These are phyloP conservation scores for Xerocomellus dryophilus DNA, from an alignment of 768 basidiomycete genomes.

Conservation along the genomic window DNA sequence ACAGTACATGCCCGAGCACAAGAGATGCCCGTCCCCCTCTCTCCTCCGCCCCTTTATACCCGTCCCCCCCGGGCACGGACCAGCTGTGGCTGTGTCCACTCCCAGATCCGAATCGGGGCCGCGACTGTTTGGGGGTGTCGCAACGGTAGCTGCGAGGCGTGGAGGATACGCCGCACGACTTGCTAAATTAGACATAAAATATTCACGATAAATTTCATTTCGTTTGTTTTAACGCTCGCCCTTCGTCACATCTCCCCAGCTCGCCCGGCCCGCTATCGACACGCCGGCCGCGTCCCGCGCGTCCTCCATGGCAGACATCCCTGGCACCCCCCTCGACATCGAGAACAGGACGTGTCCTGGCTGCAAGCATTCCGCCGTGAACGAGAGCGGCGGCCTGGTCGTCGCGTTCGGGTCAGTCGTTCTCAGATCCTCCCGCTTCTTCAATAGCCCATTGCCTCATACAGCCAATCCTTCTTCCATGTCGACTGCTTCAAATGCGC, in stretches of 20 bases:
- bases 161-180: too few relatives aligned
- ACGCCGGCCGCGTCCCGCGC: not conserved
- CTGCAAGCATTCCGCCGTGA: constrained; percentile 77
- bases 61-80: constrained; percentile 10
- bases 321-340: constrained; percentile 21
- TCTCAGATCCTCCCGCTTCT: constrained; percentile 2
- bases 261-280: not conserved
- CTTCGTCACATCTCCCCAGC: not conserved
- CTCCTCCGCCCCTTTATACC: constrained; percentile 6
- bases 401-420: constrained; percentile 89
- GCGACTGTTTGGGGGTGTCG: not conserved
- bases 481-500: constrained; percentile 96
- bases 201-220: not conserved
- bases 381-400: constrained; percentile 80
- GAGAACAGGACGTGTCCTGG: constrained; percentile 75
- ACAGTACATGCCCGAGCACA: constrained; percentile 96
- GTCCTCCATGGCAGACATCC: constrained; percentile 17
- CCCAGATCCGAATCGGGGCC: not conserved
- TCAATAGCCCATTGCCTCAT: constrained; percentile 7
- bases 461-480: constrained; percentile 90
- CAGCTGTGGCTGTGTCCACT: constrained; percentile 8
- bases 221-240: not conserved
- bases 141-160: not conserved
- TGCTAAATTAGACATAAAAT: not conserved
- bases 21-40: constrained; percentile 52